Conservation (phyloP, 208 protist genomes). For the Wallacemonas collosoma region DNA sequence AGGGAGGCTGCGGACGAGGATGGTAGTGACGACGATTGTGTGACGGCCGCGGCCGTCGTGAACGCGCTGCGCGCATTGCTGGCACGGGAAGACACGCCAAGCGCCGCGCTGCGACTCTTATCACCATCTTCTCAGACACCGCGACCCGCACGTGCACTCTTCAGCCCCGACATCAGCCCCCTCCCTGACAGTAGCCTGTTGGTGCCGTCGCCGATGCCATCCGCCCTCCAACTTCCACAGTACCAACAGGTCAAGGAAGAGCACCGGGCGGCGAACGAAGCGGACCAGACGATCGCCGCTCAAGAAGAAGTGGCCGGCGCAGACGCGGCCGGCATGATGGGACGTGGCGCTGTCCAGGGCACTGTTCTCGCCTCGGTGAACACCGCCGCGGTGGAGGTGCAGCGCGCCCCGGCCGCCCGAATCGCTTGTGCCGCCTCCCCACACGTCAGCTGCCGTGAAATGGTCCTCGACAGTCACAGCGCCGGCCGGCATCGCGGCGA, state of each 20-base stretch:
- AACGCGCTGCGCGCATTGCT: background rate
- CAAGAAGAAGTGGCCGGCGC: too few relatives aligned
- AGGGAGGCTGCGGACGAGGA: too few relatives aligned
- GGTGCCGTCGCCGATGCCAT: conserved; percentile 2
- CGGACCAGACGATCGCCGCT: background rate
- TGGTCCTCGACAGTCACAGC: background rate
- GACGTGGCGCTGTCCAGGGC: background rate
- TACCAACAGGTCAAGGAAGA: background rate
- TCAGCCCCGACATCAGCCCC: background rate
- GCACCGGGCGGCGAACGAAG: too few relatives aligned
- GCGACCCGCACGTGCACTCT: background rate
- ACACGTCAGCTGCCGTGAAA: background rate
- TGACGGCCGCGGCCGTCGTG: background rate
- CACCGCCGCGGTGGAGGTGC: conserved; percentile 9
- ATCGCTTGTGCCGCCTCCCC: background rate
- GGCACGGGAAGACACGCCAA: background rate
- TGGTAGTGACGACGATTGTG: too few relatives aligned
- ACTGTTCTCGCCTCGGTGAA: background rate
- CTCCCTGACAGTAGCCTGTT: conserved; percentile 1
- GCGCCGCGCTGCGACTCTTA: background rate
- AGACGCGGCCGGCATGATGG: too few relatives aligned
- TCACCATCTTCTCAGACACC: background rate
- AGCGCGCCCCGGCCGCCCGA: background rate
- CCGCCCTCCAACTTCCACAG: background rate
- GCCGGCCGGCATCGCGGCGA: background rate